Evolutionary conservation across 495 filamentous ascomycete genomes (phyloP).

Genomic region (Patellaria atrata): DNA sequence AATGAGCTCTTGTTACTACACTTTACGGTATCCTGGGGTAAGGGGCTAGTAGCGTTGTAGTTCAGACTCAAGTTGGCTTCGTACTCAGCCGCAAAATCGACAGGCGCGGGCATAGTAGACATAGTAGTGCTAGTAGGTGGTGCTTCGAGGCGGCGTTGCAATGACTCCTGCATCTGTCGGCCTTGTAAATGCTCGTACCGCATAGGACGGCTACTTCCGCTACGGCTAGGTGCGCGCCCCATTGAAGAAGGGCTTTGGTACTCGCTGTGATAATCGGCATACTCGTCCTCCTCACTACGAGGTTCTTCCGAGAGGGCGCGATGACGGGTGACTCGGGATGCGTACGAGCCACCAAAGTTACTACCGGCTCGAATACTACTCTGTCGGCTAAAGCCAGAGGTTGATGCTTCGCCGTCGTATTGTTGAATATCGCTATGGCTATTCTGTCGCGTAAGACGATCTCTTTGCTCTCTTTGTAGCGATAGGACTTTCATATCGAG

Average conservation of each 20-base stretch:
- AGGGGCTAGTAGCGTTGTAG: constrained; percentile 8
- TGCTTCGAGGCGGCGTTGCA: too few species aligned
- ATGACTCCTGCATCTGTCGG: too few species aligned
- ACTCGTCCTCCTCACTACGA: constrained; percentile 2
- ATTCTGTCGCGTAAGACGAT: constrained; percentile 6
- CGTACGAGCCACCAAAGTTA: constrained; percentile 3
- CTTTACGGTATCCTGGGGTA: constrained; percentile 8
- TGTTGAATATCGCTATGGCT: background rate
- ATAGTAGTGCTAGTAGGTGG: too few species aligned
- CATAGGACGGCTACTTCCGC: constrained; percentile 8
- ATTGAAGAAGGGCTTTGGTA: constrained; percentile 15
- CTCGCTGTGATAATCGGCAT: constrained; percentile 12
- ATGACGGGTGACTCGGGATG: constrained; percentile 1
- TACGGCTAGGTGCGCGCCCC: constrained; percentile 4
- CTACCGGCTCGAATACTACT: constrained; percentile 5
- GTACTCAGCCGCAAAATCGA: constrained; percentile 16
- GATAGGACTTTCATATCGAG: constrained; percentile 24
- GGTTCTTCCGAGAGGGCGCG: too few species aligned
- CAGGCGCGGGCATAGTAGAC: constrained; percentile 7
- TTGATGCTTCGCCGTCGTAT: constrained; percentile 5
- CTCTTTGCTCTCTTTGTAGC: constrained; percentile 13
- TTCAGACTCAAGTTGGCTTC: constrained; percentile 14
- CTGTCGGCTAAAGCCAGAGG: constrained; percentile 8
- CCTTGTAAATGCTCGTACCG: constrained; percentile 13
- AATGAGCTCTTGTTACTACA: constrained; percentile 18